These are phyloP conservation scores for Moesziomyces sp. DNA, from an alignment of 1,284 basidiomycete genomes.

Conservation along the genomic window DNA sequence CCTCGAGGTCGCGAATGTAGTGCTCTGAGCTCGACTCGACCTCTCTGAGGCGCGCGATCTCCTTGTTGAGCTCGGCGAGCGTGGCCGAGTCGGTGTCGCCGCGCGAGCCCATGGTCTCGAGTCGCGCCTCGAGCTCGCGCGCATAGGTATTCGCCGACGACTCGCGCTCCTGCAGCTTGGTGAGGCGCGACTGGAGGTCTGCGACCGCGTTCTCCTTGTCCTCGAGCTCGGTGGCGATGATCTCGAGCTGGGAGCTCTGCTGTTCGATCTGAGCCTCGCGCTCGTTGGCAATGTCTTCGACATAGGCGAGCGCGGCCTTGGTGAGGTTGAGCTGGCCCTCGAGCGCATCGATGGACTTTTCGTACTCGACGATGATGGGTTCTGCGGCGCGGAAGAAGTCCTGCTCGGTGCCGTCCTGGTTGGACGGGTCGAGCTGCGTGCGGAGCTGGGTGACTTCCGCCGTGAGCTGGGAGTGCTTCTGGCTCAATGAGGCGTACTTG, in stretches of 20 bases:
- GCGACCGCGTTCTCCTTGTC: conserved; percentile 82
- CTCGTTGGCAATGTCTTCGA: conserved; percentile 90
- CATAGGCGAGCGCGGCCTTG: conserved; percentile 85
- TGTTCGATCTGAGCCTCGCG: conserved; percentile 81
- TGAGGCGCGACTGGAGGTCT: conserved; percentile 82
- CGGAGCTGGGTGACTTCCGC: conserved; percentile 79
- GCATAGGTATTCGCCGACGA: conserved; percentile 92
- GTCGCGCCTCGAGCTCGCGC: conserved; percentile 87
- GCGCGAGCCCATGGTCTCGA: conserved; percentile 83
- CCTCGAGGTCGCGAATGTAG: conserved; percentile 91
- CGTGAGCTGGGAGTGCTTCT: conserved; percentile 83
- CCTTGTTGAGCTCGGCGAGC: conserved; percentile 82
- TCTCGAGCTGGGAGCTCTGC: conserved; percentile 69
- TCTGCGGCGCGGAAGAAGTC: conserved; percentile 96
- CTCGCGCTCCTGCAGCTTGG: conserved; percentile 87
- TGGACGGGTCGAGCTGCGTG: conserved; percentile 47
- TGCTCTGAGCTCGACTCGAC: conserved; percentile 77
- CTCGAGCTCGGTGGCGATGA: conserved; percentile 75
- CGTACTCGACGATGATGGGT: conserved; percentile 94
- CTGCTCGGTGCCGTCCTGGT: conserved; percentile 71
- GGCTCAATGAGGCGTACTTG: conserved; percentile 84
- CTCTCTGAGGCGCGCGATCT: conserved; percentile 82
- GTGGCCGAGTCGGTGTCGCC: conserved; percentile 80
- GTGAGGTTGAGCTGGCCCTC: conserved; percentile 92
- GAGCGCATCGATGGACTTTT: conserved; percentile 93